Evolutionary conservation across 106 monocot species (phyloP), one percentile per base, ranked within the genome.

Genomic region (Platanthera zijinensis): DNA sequence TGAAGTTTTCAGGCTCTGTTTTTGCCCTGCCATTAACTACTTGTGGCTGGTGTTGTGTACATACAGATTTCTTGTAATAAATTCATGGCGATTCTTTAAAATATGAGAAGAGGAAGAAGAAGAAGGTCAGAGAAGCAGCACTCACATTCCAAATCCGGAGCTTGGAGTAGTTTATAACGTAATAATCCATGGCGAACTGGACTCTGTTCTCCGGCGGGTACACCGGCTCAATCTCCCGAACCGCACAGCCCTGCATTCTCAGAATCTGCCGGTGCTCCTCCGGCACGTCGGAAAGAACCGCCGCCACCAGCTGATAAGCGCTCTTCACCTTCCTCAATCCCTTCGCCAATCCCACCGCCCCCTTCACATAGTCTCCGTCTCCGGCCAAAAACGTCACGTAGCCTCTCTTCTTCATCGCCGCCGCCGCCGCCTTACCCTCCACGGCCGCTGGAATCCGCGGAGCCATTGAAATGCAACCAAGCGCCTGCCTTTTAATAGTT

Each of bases 121-220:
- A n/a, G 39, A 8, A 71, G 13, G 48, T 15, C 4, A 48, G 13
- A 5, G 8, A 1, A 71, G 48, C 48, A 46, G 6, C 9, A 76
- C 84, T 63, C 50, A 84, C 84, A 18, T 80, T 78, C 84, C 77
- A 84, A 6, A 84, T 84, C 12, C 80, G 80, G 1, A 84, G 80
- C 67, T 84, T 84, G 77, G 84, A 84, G 56, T 84, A 84, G 80
- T 77, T 84, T 77, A 84, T 80, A 28, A 84, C 80, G 21, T 80
- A 84, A 39, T 84, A 77, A 18, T 80, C 74, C 84, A 84, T 84
- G 80, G 84, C 84, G 10, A 84, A 84, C 68, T 80, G 64, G 8
- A 74, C 25, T 25, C 74, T 77, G 72, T 77, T 80, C 52, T 54
- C 84, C 5, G 84, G 84, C 4, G 80, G 80, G 49, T 80, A 80